Percentiles rank a stretch among this genome's conserved stretches.
These are phyloP conservation scores for Thermochaetoides thermophila DNA, from an alignment of 495 filamentous ascomycete genomes.

Conservation along the genomic window DNA sequence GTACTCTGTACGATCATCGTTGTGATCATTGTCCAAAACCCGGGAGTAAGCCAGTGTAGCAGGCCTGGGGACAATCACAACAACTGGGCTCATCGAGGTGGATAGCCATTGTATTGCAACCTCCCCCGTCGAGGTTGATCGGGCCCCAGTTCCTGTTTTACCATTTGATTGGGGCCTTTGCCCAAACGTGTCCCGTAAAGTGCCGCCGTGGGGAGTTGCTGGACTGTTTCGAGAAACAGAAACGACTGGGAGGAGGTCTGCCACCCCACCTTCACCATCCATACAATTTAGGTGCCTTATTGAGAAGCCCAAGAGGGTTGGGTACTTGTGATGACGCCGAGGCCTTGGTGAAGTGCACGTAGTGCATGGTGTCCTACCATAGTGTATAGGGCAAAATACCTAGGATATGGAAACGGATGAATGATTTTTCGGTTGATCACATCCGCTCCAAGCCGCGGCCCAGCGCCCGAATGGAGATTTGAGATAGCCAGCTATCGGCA, in stretches of 20 bases:
- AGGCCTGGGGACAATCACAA: too few relatives aligned
- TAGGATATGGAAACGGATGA: too few relatives aligned
- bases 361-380: too few relatives aligned
- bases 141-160: constrained; percentile 18
- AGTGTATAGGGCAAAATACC: too few relatives aligned
- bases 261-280: too few relatives aligned
- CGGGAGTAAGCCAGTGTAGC: neutral
- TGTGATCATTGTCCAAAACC: neutral
- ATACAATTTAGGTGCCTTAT: too few relatives aligned
- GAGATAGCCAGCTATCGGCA: neutral
- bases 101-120: constrained; percentile 16
- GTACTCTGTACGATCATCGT: too few relatives aligned
- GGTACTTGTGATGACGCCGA: constrained; percentile 6
- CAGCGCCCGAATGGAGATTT: neutral
- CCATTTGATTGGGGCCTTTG: constrained; percentile 19
- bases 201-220: constrained; percentile 12
- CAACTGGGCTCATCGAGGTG: neutral
- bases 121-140: constrained; percentile 18
- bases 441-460: constrained; percentile 1
- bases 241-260: too few relatives aligned
- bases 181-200: constrained; percentile 13
- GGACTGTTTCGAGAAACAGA: constrained; percentile 1
- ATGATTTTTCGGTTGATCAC: constrained; percentile 3
- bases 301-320: too few relatives aligned
- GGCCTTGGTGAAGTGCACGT: constrained; percentile 3